Conservation (phyloP, 2,329 filamentous ascomycete genomes). For the Alternaria arborescens region DNA sequence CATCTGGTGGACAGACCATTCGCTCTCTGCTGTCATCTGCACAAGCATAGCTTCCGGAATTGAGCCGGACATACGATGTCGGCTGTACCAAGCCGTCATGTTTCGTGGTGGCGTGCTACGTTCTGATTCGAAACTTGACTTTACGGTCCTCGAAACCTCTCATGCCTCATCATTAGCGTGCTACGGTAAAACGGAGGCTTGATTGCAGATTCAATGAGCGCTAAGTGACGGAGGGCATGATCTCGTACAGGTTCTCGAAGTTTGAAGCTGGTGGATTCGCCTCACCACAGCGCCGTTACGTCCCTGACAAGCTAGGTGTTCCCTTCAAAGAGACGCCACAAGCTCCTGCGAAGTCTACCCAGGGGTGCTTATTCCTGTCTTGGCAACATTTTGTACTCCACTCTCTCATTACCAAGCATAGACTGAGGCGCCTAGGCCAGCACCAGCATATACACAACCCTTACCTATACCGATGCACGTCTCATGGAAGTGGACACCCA, state of each 20-base stretch:
- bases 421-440: constrained; percentile 22
- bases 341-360: constrained; percentile 13
- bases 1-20: constrained; percentile 2
- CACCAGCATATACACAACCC: constrained; percentile 15
- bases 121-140: constrained; percentile 37
- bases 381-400: constrained; percentile 9
- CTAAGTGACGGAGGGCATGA: constrained; percentile 10
- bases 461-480: constrained; percentile 25
- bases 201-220: constrained; percentile 7
- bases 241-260: constrained; percentile 13
- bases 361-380: constrained; percentile 15
- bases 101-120: constrained; percentile 31
- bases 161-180: constrained; percentile 22
- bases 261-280: constrained; percentile 34
- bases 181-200: constrained; percentile 4
- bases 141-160: constrained; percentile 29
- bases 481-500: constrained; percentile 36
- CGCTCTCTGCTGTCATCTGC: not conserved
- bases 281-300: constrained; percentile 20
- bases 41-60: constrained; percentile 16
- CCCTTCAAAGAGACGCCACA: constrained; percentile 3
- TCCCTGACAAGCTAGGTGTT: constrained; percentile 20
- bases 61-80: constrained; percentile 14
- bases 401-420: constrained; percentile 16
- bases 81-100: constrained; percentile 23